A percentile compares a stretch with the other conserved stretches of the same genome.
Conservation (phyloP, 495 filamentous ascomycete genomes). For the Oleoguttula mirabilis region DNA sequence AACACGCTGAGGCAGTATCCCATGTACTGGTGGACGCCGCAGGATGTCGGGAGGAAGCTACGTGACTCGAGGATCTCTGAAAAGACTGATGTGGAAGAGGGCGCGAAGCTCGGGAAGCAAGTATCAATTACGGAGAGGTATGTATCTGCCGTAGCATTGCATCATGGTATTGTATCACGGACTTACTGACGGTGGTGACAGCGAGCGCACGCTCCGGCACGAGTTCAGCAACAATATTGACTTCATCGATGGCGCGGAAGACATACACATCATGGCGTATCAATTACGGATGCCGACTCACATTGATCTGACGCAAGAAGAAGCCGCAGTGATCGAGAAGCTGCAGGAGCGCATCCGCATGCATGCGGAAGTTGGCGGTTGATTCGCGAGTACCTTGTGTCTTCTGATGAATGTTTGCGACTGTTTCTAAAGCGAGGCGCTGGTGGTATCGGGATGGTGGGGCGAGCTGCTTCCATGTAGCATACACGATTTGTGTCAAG, state of each 20-base stretch:
- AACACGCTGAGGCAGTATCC: constrained; percentile 70
- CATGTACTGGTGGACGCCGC: constrained; percentile 62
- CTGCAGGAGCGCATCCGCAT: constrained; percentile 12
- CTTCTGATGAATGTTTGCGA: too few relatives aligned
- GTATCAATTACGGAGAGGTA: constrained; percentile 5
- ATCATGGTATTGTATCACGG: background rate
- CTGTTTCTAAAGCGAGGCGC: too few relatives aligned
- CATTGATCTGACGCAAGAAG: constrained; percentile 13
- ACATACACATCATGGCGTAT: constrained; percentile 4
- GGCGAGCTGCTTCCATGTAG: too few relatives aligned
- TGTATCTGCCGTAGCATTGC: background rate
- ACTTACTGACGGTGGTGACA: background rate
- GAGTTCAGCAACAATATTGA: constrained; percentile 1
- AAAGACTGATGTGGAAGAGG: constrained; percentile 19
- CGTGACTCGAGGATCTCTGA: constrained; percentile 19
- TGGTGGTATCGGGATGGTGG: too few relatives aligned
- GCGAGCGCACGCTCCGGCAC: constrained; percentile 2
- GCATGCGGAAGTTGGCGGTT: constrained; percentile 3
- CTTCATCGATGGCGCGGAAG: constrained; percentile 6
- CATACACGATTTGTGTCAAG: too few relatives aligned
- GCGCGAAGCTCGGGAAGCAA: constrained; percentile 3
- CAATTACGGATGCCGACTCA: constrained; percentile 15
- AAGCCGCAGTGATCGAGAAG: constrained; percentile 13
- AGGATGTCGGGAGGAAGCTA: constrained; percentile 17
- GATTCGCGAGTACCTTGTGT: too few relatives aligned